Evolutionary conservation across 2,329 filamentous ascomycete species (phyloP).

Genomic region (Verticillium tricorpus): DNA sequence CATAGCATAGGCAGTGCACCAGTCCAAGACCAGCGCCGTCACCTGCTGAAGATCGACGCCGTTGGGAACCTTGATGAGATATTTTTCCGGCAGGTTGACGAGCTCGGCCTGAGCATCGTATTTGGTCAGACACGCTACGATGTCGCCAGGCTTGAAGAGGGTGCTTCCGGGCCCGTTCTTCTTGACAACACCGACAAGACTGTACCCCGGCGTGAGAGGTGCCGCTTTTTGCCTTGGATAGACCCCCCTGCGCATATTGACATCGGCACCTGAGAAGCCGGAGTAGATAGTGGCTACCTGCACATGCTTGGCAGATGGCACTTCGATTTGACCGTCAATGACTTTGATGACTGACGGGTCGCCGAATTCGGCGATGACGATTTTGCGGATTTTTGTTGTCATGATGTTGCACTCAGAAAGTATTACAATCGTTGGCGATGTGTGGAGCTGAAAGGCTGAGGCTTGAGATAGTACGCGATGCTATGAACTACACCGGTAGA

Average conservation of each 20-base stretch:
- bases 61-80: constrained; percentile 34
- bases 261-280: constrained; percentile 41
- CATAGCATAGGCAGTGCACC: constrained; percentile 35
- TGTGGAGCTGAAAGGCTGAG: too few relatives aligned
- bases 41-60: constrained; percentile 33
- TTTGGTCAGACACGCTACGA: constrained; percentile 29
- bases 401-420: too few relatives aligned
- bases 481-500: too few relatives aligned
- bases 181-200: constrained; percentile 37
- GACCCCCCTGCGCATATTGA: constrained; percentile 41
- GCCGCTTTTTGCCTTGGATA: constrained; percentile 39
- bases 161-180: constrained; percentile 27
- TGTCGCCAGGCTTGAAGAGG: constrained; percentile 23
- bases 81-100: constrained; percentile 40
- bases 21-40: constrained; percentile 37
- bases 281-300: constrained; percentile 41
- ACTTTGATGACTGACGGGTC: constrained; percentile 29
- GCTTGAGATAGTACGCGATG: too few relatives aligned
- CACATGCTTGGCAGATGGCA: constrained; percentile 37
- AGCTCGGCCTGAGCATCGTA: constrained; percentile 39
- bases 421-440: too few relatives aligned
- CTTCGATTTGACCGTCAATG: constrained; percentile 25
- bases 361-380: constrained; percentile 35
- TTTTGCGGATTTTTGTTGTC: constrained; percentile 32
- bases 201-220: constrained; percentile 44